Conservation (phyloP, 495 filamentous ascomycete species). For the Cercophora samala region DNA sequence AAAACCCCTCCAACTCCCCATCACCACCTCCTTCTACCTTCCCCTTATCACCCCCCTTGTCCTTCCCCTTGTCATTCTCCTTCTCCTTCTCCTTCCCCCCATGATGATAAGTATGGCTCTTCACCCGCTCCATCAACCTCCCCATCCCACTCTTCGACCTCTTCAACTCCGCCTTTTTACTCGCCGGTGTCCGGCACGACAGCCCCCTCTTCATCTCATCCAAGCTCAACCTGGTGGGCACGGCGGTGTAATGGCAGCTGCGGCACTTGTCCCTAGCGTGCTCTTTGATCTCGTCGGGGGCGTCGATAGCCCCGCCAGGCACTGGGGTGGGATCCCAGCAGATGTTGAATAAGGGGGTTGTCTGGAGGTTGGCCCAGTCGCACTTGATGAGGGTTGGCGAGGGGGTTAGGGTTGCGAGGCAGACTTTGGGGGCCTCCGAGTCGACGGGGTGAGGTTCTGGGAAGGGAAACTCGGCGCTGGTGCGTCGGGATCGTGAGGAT, state of each 20-base stretch:
- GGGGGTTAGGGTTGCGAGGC: neutral
- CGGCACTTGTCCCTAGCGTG: neutral
- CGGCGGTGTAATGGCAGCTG: neutral
- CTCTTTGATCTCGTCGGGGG: neutral
- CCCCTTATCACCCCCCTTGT: neutral
- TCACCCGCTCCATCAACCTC: neutral
- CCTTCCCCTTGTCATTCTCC: neutral
- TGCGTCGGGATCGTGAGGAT: neutral
- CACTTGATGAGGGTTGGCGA: neutral
- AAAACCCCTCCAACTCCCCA: neutral
- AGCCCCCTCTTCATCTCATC: neutral
- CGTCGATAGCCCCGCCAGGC: neutral
- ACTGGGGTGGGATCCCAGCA: neutral
- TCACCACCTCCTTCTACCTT: neutral
- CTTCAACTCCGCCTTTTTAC: neutral
- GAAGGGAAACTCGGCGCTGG: neutral
- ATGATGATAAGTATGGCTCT: neutral
- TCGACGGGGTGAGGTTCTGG: neutral
- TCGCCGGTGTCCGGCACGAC: neutral
- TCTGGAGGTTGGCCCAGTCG: neutral
- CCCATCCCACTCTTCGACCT: neutral
- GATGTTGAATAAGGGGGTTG: neutral
- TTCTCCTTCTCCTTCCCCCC: neutral
- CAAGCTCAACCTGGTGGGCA: neutral
- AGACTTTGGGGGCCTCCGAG: neutral